Conservation (phyloP, 2,329 filamentous ascomycete species). For the Xylaria multiplex region DNA sequence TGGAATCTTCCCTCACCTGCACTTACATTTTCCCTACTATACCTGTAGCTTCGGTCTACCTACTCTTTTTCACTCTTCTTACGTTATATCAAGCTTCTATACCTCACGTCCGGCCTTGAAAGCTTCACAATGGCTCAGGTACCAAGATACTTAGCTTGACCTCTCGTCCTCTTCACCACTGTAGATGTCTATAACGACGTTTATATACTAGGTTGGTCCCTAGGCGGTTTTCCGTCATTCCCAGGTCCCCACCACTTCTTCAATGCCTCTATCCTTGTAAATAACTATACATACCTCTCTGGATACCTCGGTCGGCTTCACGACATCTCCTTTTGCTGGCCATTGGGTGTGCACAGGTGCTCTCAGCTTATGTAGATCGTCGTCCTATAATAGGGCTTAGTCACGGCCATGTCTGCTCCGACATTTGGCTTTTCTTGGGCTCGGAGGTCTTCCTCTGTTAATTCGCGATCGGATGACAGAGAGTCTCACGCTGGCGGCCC, state of each 20-base stretch:
- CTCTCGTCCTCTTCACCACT: conserved; percentile 12
- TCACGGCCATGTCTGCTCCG: conserved; percentile 57
- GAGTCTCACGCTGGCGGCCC: conserved; percentile 45
- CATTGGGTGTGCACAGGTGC: conserved; percentile 1
- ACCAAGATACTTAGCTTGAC: conserved; percentile 1
- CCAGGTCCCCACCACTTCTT: conserved; percentile 7
- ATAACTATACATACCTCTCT: conserved; percentile 8
- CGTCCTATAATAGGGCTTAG: conserved; percentile 6
- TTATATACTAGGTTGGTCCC: background rate
- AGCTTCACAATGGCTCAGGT: conserved; percentile 1
- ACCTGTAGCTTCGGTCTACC: background rate
- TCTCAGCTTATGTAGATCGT: conserved; percentile 18
- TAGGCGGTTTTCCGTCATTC: background rate
- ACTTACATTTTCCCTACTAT: conserved; percentile 8
- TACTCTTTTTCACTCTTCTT: background rate
- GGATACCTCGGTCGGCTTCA: conserved; percentile 4
- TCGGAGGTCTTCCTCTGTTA: conserved; percentile 54
- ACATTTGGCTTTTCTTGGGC: conserved; percentile 61
- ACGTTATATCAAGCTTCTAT: conserved; percentile 8
- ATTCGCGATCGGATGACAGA: conserved; percentile 48
- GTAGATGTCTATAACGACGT: conserved; percentile 5
- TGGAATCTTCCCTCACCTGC: conserved; percentile 5
- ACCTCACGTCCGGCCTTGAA: conserved; percentile 3
- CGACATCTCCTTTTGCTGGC: background rate
- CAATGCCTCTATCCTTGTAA: conserved; percentile 23